These are phyloP conservation scores for rapeseed (Brassica napus) DNA, from an alignment of 345 rosid species.

Conservation along the genomic window Da-Ae NC_063451.1:37870501-37871000, in stretches of 20 bases:
- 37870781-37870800: neutral
- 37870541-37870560: neutral
- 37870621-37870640: neutral
- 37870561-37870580: neutral
- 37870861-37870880: neutral
- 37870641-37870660: neutral
- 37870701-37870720: slow-evolving; percentile 1
- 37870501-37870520: neutral
- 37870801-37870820: neutral
- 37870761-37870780: neutral
- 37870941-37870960: neutral
- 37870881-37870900: neutral
- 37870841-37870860: neutral
- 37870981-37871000: neutral
- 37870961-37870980: neutral
- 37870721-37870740: neutral
- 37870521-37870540: neutral
- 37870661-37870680: neutral
- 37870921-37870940: neutral
- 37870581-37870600: neutral
- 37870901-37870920: neutral
- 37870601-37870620: neutral
- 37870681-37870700: neutral
- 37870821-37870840: neutral
- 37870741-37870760: neutral